A percentile compares a stretch with the other conserved stretches of the same genome.
phyloP scores from a whole-genome alignment of 2,329 filamentous ascomycete species.

The Calonectria naviculata region DNA sequence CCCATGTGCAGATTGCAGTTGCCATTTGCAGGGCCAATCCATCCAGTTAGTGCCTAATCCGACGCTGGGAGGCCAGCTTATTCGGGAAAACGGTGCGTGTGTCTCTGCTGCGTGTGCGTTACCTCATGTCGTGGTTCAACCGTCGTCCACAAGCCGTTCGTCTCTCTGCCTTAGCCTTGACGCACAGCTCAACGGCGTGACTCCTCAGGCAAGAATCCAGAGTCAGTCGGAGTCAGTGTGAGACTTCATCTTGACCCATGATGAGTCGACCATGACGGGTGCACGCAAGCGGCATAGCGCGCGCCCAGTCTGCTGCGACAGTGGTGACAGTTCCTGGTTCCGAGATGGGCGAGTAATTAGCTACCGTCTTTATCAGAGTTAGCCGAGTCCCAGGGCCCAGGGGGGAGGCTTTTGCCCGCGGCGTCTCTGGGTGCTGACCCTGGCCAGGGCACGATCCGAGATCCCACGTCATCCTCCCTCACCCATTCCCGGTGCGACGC shows the following conservation, averaged over 20 bases:
- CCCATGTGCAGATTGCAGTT: conserved; percentile 6
- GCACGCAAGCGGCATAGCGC: background rate
- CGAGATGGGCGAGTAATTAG: background rate
- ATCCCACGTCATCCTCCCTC: conserved; percentile 11
- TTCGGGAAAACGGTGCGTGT: background rate
- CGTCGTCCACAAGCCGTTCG: background rate
- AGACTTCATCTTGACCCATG: background rate
- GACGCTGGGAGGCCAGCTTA: background rate
- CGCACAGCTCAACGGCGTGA: background rate
- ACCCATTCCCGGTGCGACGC: background rate
- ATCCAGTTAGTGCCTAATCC: background rate
- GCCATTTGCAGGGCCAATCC: background rate
- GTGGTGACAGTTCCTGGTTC: background rate
- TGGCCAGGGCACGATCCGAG: conserved; percentile 6
- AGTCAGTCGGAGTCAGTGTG: too few relatives aligned
- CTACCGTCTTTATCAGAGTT: background rate
- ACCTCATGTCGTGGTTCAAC: background rate
- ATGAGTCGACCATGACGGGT: conserved; percentile 6
- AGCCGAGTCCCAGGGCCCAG: background rate
- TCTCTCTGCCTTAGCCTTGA: background rate
- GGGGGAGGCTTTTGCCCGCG: background rate
- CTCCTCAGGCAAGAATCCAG: too few relatives aligned
- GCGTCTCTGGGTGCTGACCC: background rate
- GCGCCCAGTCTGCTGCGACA: background rate
- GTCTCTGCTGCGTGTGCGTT: background rate